Base-by-base conservation (phyloP, 2,329 filamentous ascomycete species). In the Fusarium sp. region DNA sequence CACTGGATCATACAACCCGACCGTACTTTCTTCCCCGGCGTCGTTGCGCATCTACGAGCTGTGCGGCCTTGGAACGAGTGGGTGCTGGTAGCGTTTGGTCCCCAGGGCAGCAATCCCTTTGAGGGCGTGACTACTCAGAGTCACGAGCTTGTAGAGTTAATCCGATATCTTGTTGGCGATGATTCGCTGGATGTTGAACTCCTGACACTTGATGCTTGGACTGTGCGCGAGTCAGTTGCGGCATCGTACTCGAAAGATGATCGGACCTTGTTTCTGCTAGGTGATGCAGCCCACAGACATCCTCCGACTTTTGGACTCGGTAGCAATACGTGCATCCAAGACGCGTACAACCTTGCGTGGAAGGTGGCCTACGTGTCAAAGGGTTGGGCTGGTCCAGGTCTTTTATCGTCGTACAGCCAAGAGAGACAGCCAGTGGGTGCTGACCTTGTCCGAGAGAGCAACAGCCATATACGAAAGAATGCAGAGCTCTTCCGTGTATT, bases 21-120 rank as follows among this genome's bases (percentile, higher is more conserved):
- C 15, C 28, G 47, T 13, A 3, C 14, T 7, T 7, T 49, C 0
- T 33, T 49, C 28, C 22, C 10, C 1, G 47, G 47, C 1, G 15
- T 49, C 0, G 47, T 49, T 49, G 47, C 47, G 0, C 47, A 33
- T 3, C 5, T 49, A 1, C 28, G 47, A n/a, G 47, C 7, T 33
- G 47, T 49, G 9, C 47, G 47, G 7, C 47, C 47, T n/a, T 49
- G 28, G 15, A 33, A 33, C 7, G 47, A 49, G 47, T 33, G 47
- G 47, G 28, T 49, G 15, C 15, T 49, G 11, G 47, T 33, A 4
- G 47, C 47, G 7, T 49, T 49, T 33, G 47, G 47, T 49, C 5
- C 7, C 0, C 15, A 33, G 7, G 28, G 28, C 0, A 2, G 2
- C 1, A 35, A 24, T 0, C 48, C 31, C 8, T 35, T 35, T 6